phyloP scores from a whole-genome alignment of 495 filamentous ascomycete species.

The Daldinia grandis region DNA sequence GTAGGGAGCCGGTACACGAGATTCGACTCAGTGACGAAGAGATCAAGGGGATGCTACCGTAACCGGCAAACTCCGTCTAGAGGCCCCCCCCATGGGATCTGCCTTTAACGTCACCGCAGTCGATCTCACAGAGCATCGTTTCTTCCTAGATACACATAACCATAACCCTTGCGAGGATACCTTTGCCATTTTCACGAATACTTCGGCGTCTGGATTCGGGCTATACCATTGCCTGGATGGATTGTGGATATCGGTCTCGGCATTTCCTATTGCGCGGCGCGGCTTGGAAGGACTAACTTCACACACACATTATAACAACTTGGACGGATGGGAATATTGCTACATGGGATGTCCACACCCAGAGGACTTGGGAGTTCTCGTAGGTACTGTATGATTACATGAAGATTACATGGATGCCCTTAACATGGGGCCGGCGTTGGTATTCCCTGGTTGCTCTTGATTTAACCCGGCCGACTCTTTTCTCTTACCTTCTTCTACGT shows the following conservation, averaged over 20 bases:
- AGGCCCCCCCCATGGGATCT: background rate
- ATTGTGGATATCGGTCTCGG: conserved; percentile 41
- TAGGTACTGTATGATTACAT: conserved; percentile 38
- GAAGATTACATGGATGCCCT: conserved; percentile 37
- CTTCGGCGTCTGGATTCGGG: conserved; percentile 48
- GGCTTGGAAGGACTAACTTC: conserved; percentile 32
- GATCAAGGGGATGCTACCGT: conserved; percentile 64
- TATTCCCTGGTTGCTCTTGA: conserved; percentile 26
- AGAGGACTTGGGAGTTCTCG: conserved; percentile 25
- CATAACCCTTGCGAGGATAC: conserved; percentile 44
- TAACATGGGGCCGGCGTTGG: conserved; percentile 26
- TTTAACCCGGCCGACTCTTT: conserved; percentile 1
- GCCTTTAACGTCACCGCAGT: background rate
- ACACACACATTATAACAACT: conserved; percentile 35
- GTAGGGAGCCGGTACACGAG: conserved; percentile 72
- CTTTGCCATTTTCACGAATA: conserved; percentile 45
- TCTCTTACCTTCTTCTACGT: conserved; percentile 2
- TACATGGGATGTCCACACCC: conserved; percentile 10
- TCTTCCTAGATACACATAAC: conserved; percentile 42
- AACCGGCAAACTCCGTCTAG: conserved; percentile 34
- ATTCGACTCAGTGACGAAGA: conserved; percentile 72
- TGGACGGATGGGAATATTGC: conserved; percentile 27
- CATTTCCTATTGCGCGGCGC: conserved; percentile 35
- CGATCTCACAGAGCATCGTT: conserved; percentile 15
- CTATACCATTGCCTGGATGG: conserved; percentile 43